Percentiles rank a stretch among this genome's conserved stretches.
Conservation (phyloP, 768 basidiomycete genomes). For the Xerocomus potaroensis region DNA sequence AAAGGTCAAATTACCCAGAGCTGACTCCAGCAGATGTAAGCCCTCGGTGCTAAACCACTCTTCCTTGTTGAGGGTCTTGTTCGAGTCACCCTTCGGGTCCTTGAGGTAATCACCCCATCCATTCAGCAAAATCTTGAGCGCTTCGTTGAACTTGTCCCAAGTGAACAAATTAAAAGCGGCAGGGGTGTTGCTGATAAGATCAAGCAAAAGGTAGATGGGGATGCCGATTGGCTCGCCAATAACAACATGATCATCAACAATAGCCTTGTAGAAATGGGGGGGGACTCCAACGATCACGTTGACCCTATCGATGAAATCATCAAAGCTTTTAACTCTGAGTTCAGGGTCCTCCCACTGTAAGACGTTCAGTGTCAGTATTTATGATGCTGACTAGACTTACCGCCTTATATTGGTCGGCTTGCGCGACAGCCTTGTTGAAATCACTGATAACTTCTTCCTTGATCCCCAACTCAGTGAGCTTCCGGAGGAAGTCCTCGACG, state of each 20-base stretch:
- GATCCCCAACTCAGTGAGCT: not conserved
- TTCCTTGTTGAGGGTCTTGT: not conserved
- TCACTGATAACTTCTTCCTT: not conserved
- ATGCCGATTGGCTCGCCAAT: not conserved
- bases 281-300: not conserved
- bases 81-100: not conserved
- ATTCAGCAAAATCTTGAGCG: not conserved
- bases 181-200: not conserved
- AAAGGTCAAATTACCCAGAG: not conserved
- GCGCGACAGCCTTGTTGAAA: not conserved
- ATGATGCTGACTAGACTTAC: no score
- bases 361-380: no score
- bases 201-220: not conserved
- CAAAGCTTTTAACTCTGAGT: not conserved
- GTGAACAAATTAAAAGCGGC: not conserved
- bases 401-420: no score
- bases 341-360: not conserved
- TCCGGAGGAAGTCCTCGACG: not conserved
- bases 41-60: not conserved
- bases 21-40: not conserved
- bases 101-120: not conserved
- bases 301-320: not conserved
- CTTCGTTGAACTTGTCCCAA: not conserved
- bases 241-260: not conserved
- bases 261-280: slow-evolving; percentile 2